phyloP scores from a whole-genome alignment of 345 rosid genomes.

The Eucalyptus sp. region DNA sequence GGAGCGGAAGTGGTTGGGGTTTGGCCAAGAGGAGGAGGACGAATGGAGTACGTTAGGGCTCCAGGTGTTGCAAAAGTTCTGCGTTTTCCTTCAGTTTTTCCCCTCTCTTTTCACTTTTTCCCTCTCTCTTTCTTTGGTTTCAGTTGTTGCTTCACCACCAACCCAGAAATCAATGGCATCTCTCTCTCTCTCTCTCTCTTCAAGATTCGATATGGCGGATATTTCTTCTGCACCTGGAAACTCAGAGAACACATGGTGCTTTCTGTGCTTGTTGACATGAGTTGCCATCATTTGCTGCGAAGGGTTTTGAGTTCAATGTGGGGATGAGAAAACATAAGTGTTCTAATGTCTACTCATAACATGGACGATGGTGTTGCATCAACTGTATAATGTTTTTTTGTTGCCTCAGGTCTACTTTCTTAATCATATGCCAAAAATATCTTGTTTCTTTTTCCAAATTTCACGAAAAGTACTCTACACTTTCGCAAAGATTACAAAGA shows the following conservation, averaged over 20 bases:
- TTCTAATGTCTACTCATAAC: background rate
- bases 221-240: background rate
- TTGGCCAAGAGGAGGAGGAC: constrained; percentile 44
- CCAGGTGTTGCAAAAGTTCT: constrained; percentile 86
- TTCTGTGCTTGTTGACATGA: background rate
- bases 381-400: background rate
- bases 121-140: background rate
- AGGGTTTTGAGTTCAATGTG: background rate
- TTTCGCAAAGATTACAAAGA: background rate
- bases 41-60: constrained; percentile 47
- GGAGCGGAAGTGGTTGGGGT: constrained; percentile 17
- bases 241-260: background rate
- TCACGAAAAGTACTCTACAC: background rate
- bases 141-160: background rate
- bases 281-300: background rate
- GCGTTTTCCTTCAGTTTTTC: background rate
- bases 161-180: constrained; percentile 58
- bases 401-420: background rate
- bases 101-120: background rate
- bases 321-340: background rate
- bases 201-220: background rate
- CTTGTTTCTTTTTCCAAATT: background rate
- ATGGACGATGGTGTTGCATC: background rate
- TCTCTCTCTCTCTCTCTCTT: background rate
- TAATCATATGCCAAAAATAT: background rate